phyloP scores from a whole-genome alignment of 192 early-diverging fungal genomes.

The Mortierella alpina region DNA sequence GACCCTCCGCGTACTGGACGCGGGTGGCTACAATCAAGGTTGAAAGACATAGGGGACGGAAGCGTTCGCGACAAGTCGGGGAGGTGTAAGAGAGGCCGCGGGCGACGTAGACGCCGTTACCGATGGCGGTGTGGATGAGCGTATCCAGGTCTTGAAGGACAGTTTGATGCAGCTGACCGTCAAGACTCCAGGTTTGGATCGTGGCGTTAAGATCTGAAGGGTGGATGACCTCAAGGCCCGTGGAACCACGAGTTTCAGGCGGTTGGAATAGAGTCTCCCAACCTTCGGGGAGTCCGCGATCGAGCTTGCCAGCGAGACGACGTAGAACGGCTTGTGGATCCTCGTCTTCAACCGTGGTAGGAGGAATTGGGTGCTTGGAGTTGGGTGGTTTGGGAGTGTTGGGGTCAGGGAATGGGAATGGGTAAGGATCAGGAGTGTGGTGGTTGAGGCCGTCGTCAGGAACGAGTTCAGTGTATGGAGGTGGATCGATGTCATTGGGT shows the following conservation, averaged over 20 bases:
- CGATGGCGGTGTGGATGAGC: slow-evolving; percentile 1
- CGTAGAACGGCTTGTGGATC: too few relatives aligned
- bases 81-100: slow-evolving; percentile 11
- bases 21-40: slow-evolving; percentile 18
- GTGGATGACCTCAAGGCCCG: slow-evolving; percentile 7
- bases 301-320: slow-evolving; percentile 8
- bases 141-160: slow-evolving; percentile 6
- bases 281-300: slow-evolving; percentile 14
- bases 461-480: too few relatives aligned
- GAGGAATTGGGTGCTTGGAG: too few relatives aligned
- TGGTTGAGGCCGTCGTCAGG: too few relatives aligned
- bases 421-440: too few relatives aligned
- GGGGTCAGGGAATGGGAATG: too few relatives aligned
- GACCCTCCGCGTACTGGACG: too few relatives aligned
- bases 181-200: slow-evolving; percentile 12
- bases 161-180: neutral
- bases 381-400: too few relatives aligned
- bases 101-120: slow-evolving; percentile 12
- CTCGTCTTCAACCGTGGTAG: too few relatives aligned
- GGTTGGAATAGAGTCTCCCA: slow-evolving; percentile 27
- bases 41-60: slow-evolving; percentile 3
- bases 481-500: too few relatives aligned
- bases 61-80: neutral
- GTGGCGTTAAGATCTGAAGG: slow-evolving; percentile 5
- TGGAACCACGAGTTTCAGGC: slow-evolving; percentile 9